These are phyloP conservation scores for Microdochium nivale DNA, from an alignment of 2,329 filamentous ascomycete genomes.

Conservation along the genomic window DNA sequence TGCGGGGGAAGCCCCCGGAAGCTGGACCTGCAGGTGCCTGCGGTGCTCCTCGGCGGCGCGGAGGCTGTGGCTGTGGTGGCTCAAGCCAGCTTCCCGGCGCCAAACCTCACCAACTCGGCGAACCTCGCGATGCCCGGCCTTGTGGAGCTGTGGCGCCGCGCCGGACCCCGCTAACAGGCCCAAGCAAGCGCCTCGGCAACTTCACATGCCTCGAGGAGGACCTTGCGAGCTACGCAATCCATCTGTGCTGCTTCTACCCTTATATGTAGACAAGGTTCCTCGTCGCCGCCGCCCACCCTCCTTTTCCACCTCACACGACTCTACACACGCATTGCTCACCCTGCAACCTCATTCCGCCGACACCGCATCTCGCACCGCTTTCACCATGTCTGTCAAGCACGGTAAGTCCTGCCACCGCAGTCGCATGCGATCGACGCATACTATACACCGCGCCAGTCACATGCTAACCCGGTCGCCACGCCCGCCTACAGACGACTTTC, in stretches of 20 bases:
- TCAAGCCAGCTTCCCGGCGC: not conserved
- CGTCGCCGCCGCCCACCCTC: not conserved
- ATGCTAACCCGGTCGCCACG: constrained; percentile 4
- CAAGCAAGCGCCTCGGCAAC: not conserved
- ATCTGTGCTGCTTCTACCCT: not conserved
- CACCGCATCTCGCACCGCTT: constrained; percentile 4
- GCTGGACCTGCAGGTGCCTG: too few relatives aligned
- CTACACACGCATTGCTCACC: not conserved
- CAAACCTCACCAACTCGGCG: not conserved
- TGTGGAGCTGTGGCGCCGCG: not conserved
- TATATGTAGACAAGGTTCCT: not conserved
- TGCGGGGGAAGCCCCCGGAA: too few relatives aligned
- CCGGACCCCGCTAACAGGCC: not conserved
- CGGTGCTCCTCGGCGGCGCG: too few relatives aligned
- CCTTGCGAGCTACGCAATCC: not conserved
- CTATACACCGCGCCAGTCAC: constrained; percentile 1
- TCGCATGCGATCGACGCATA: not conserved
- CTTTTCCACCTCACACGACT: not conserved
- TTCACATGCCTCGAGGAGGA: not conserved
- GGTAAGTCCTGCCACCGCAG: constrained; percentile 37
- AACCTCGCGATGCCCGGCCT: not conserved
- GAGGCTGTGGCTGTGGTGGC: not conserved
- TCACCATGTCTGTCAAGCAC: constrained; percentile 65
- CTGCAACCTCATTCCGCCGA: not conserved
- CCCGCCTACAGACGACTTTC: constrained; percentile 60